phyloP scores from a whole-genome alignment of 331 rosid genomes.

The Arachis monticola region DNA sequence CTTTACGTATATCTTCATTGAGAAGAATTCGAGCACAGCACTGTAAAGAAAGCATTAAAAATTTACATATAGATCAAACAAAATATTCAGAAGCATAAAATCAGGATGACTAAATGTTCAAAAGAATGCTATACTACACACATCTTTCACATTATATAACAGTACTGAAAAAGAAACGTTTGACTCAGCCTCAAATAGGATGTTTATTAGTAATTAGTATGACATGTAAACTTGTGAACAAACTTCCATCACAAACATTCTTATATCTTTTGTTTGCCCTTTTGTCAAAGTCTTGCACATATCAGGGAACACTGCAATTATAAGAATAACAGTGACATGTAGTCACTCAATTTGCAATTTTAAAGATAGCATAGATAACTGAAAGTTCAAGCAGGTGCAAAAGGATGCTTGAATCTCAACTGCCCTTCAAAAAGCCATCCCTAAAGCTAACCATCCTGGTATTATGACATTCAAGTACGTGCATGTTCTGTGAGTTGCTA shows the following conservation, averaged over 20 bases:
- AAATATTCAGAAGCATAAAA: slow-evolving; percentile 28
- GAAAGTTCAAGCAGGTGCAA: neutral
- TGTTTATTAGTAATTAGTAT: slow-evolving; percentile 24
- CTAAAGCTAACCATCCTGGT: slow-evolving; percentile 27
- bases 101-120: slow-evolving; percentile 7
- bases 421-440: slow-evolving; percentile 20
- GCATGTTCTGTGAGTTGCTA: neutral
- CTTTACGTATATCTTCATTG: slow-evolving; percentile 51
- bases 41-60: slow-evolving; percentile 51
- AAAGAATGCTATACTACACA: slow-evolving; percentile 10
- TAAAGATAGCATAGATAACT: slow-evolving; percentile 4
- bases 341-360: slow-evolving; percentile 2
- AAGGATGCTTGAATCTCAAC: slow-evolving; percentile 25
- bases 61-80: slow-evolving; percentile 30
- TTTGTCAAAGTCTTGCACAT: neutral
- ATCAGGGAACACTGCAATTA: neutral
- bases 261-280: neutral
- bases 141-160: slow-evolving; percentile 23
- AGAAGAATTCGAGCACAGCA: slow-evolving; percentile 79
- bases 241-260: neutral
- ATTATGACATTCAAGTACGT: neutral
- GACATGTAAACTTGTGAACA: slow-evolving; percentile 7
- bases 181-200: slow-evolving; percentile 6
- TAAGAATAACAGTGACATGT: neutral
- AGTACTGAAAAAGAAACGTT: slow-evolving; percentile 3